Conservation (phyloP, 192 early-diverging fungal genomes). For the Umbelopsis vinacea region DNA sequence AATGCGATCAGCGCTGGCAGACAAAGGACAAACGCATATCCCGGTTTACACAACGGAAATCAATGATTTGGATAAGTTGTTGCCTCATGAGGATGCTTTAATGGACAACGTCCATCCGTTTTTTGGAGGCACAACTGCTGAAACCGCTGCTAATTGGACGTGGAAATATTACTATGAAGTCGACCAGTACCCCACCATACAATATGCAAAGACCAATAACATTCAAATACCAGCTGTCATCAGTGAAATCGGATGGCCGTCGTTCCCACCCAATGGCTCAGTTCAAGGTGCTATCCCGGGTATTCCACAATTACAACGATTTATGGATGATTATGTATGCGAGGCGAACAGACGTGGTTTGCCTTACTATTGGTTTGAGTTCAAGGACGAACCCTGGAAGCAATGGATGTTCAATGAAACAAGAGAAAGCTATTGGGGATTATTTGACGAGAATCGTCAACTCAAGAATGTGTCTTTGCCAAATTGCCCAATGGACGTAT, state of each 20-base stretch:
- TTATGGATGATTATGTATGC: conserved; percentile 43
- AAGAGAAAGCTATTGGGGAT: conserved; percentile 21
- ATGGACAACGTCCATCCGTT: conserved; percentile 51
- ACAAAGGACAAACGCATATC: conserved; percentile 36
- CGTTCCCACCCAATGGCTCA: conserved; percentile 28
- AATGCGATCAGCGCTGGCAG: not conserved
- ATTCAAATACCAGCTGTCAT: conserved; percentile 32
- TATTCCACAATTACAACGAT: conserved; percentile 35
- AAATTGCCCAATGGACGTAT: conserved; percentile 18
- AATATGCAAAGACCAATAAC: not conserved
- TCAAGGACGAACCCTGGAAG: conserved; percentile 55
- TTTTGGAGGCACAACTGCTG: conserved; percentile 42
- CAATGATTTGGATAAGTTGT: conserved; percentile 32
- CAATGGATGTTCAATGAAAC: conserved; percentile 22
- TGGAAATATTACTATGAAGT: conserved; percentile 41
- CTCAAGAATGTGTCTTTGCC: conserved; percentile 21
- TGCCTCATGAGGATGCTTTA: conserved; percentile 35
- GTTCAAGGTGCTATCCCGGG: conserved; percentile 34
- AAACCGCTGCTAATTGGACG: conserved; percentile 43
- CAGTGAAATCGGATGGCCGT: conserved; percentile 52
- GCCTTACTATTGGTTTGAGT: conserved; percentile 51
- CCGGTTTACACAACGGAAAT: conserved; percentile 47
- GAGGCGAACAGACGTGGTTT: conserved; percentile 34
- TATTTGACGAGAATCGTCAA: conserved; percentile 22
- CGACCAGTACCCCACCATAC: conserved; percentile 9